phyloP scores from a whole-genome alignment of 148 eudicot species.

The Fallopia convolvulus region DNA sequence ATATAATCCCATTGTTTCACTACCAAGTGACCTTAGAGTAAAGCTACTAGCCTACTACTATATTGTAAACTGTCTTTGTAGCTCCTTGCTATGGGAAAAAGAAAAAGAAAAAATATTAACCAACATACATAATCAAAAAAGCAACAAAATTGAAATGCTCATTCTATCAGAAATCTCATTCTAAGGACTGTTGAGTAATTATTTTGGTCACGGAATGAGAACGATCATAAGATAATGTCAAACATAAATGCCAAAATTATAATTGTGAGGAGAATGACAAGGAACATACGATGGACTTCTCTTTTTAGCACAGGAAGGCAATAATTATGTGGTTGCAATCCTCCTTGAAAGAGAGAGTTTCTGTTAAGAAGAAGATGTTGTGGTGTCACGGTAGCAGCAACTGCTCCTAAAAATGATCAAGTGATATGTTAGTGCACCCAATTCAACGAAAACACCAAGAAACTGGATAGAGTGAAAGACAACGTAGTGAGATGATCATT shows the following conservation, averaged over 20 bases:
- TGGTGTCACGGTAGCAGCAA: slow-evolving; percentile 97
- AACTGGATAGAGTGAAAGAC: background rate
- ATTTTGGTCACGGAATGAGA: background rate
- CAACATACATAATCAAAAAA: background rate
- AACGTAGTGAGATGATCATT: background rate
- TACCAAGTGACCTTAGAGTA: background rate
- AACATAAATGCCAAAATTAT: background rate
- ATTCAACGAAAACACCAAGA: background rate
- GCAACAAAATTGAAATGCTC: background rate
- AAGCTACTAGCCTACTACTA: too few species aligned
- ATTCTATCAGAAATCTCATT: background rate
- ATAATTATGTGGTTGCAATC: slow-evolving; percentile 83
- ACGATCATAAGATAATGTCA: background rate
- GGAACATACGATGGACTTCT: slow-evolving; percentile 65
- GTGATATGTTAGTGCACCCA: background rate
- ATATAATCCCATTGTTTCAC: background rate
- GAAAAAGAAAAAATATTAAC: background rate
- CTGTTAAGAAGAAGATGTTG: slow-evolving; percentile 89
- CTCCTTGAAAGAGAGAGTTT: slow-evolving; percentile 91
- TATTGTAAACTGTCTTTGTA: background rate
- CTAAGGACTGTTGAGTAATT: background rate
- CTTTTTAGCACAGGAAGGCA: slow-evolving; percentile 95
- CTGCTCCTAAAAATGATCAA: slow-evolving; percentile 36
- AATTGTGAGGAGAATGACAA: background rate
- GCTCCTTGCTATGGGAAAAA: background rate